Percentiles rank a stretch among this genome's conserved stretches.
Conservation (phyloP, 495 filamentous ascomycete species). For the Podospora pseudoanserina region DNA sequence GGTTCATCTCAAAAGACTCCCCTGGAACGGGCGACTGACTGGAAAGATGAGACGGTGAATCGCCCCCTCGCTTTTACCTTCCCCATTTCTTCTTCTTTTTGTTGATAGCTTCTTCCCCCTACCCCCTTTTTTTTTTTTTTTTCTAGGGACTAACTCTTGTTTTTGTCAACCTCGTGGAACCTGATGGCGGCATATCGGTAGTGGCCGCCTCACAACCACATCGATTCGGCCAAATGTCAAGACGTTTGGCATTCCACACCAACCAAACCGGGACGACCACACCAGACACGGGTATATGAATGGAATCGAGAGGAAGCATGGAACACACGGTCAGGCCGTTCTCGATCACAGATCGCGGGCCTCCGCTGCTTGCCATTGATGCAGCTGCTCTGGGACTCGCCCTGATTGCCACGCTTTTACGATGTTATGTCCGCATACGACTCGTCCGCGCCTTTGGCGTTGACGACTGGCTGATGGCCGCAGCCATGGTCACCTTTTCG, state of each 20-base stretch:
- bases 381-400: slow-evolving; percentile 9
- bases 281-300: not conserved
- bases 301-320: not conserved
- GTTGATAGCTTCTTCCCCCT: not conserved
- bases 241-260: not conserved
- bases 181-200: not conserved
- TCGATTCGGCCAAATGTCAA: not conserved
- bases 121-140: not conserved
- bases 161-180: not conserved
- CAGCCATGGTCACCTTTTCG: slow-evolving; percentile 13
- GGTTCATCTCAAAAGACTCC: not conserved
- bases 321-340: slow-evolving; percentile 12
- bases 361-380: slow-evolving; percentile 12
- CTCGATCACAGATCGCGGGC: slow-evolving; percentile 12
- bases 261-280: not conserved
- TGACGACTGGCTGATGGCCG: slow-evolving; percentile 21
- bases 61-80: not conserved
- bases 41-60: not conserved
- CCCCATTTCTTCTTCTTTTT: not conserved
- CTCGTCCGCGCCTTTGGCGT: slow-evolving; percentile 18
- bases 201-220: not conserved
- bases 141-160: not conserved
- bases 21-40: not conserved
- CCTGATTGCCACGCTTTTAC: slow-evolving; percentile 12
- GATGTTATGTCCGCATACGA: slow-evolving; percentile 18